Percentiles rank a stretch among this genome's conserved stretches.
Evolutionary conservation across 805 yeast genomes (phyloP).

Genomic region (Ogataea paraovalis): DNA sequence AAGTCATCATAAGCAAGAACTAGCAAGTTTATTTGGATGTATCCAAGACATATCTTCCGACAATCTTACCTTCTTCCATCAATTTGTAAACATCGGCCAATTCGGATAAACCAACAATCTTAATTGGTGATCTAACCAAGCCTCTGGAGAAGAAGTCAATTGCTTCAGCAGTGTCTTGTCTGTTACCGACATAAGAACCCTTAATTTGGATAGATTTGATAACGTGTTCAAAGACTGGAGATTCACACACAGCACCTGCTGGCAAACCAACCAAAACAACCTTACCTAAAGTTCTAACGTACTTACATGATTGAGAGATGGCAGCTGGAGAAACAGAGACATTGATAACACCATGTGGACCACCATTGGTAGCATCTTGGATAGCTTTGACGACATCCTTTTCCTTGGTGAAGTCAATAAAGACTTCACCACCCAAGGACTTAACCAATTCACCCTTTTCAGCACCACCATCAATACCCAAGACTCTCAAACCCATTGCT

Average conservation of each 20-base stretch:
- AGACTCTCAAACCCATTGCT: slow-evolving; percentile 70
- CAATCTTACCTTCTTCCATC: slow-evolving; percentile 83
- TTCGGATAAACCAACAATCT: slow-evolving; percentile 72
- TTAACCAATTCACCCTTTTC: slow-evolving; percentile 55
- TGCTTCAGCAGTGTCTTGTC: slow-evolving; percentile 81
- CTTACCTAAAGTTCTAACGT: slow-evolving; percentile 57
- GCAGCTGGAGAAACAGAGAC: slow-evolving; percentile 57
- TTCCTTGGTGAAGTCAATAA: slow-evolving; percentile 48
- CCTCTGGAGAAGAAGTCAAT: slow-evolving; percentile 70
- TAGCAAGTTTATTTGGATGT: slow-evolving; percentile 47
- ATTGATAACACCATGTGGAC: slow-evolving; percentile 67
- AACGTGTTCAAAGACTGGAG: slow-evolving; percentile 71
- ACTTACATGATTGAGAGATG: slow-evolving; percentile 52
- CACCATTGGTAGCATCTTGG: slow-evolving; percentile 44
- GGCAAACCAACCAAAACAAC: slow-evolving; percentile 72
- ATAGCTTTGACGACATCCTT: slow-evolving; percentile 41
- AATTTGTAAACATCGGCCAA: slow-evolving; percentile 64
- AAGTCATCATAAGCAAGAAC: background rate
- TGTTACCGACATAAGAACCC: slow-evolving; percentile 89
- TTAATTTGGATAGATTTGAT: slow-evolving; percentile 67
- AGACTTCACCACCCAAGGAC: slow-evolving; percentile 60
- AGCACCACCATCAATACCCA: slow-evolving; percentile 74
- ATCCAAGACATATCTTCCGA: slow-evolving; percentile 89
- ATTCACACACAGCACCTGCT: slow-evolving; percentile 68
- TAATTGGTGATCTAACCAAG: slow-evolving; percentile 59